A percentile compares a stretch with the other conserved stretches of the same genome.
Evolutionary conservation across 2,329 filamentous ascomycete species (phyloP).

Genomic region (Trichoderma sp.): DNA sequence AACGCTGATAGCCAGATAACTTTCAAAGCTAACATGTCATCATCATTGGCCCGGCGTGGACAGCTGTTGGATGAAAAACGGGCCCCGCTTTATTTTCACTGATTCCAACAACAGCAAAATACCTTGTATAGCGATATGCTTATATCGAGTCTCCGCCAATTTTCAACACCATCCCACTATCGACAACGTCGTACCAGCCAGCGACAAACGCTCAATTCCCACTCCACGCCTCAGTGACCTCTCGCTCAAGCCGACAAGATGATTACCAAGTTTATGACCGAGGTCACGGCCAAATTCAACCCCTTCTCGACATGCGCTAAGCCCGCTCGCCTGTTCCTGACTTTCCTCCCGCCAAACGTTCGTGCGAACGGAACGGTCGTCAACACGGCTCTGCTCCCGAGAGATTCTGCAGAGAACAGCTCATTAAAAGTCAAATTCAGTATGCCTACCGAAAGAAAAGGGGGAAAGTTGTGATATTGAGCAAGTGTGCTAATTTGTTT

Average conservation of each 20-base stretch:
- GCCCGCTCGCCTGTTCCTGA: slow-evolving; percentile 85
- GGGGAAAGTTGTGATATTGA: background rate
- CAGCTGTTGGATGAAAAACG: too few relatives aligned
- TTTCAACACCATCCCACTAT: slow-evolving; percentile 18
- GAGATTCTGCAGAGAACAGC: slow-evolving; percentile 68
- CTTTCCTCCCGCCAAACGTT: slow-evolving; percentile 78
- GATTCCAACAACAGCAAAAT: too few relatives aligned
- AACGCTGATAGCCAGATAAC: background rate
- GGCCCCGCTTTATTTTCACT: too few relatives aligned
- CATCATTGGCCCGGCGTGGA: slow-evolving; percentile 13
- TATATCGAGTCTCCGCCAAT: slow-evolving; percentile 27
- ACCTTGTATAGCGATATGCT: slow-evolving; percentile 30
- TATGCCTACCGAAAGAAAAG: slow-evolving; percentile 47
- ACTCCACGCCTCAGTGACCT: slow-evolving; percentile 9
- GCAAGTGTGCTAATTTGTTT: slow-evolving; percentile 31
- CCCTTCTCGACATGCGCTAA: slow-evolving; percentile 82
- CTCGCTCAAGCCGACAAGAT: slow-evolving; percentile 51
- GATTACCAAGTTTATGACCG: slow-evolving; percentile 86
- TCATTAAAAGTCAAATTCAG: slow-evolving; percentile 83
- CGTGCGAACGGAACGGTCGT: slow-evolving; percentile 75
- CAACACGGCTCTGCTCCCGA: slow-evolving; percentile 74
- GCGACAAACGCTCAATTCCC: background rate
- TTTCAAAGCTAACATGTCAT: slow-evolving; percentile 20
- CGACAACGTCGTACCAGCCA: background rate
- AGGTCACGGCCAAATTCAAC: slow-evolving; percentile 86